A percentile compares a stretch with the other conserved stretches of the same genome.
Evolutionary conservation across 805 yeast species (phyloP).

Genomic region (Spencermartinsiella europaea): DNA sequence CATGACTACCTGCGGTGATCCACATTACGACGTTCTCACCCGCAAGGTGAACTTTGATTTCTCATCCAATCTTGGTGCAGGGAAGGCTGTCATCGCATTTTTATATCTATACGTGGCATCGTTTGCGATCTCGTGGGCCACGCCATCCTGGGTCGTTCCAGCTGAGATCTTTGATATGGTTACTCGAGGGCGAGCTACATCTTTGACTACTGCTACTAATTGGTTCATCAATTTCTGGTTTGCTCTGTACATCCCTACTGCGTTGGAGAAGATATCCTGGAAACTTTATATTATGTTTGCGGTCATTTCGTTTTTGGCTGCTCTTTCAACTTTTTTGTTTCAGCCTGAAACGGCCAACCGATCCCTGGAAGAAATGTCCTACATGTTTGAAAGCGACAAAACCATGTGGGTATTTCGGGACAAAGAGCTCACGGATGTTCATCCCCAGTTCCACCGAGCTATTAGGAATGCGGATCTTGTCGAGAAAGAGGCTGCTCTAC

Average conservation of each 20-base stretch:
- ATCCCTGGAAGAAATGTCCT: constrained; percentile 76
- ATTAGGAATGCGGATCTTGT: not conserved
- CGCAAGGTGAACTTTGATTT: constrained; percentile 18
- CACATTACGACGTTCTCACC: constrained; percentile 18
- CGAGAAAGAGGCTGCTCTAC: not conserved
- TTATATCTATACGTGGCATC: constrained; percentile 46
- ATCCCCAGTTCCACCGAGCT: constrained; percentile 1
- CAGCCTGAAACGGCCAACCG: constrained; percentile 78
- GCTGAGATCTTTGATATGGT: constrained; percentile 56
- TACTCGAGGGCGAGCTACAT: constrained; percentile 61
- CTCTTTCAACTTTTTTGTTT: constrained; percentile 65
- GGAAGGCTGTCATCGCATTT: constrained; percentile 39
- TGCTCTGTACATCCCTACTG: constrained; percentile 67
- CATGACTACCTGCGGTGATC: constrained; percentile 16
- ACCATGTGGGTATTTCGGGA: constrained; percentile 19
- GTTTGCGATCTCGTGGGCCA: constrained; percentile 54
- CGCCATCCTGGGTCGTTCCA: constrained; percentile 66
- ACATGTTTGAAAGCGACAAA: constrained; percentile 42
- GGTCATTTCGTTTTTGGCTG: constrained; percentile 51
- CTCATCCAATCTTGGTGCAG: constrained; percentile 13
- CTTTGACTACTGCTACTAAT: constrained; percentile 45
- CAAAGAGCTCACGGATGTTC: constrained; percentile 5
- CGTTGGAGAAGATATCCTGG: constrained; percentile 57
- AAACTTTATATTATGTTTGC: constrained; percentile 58
- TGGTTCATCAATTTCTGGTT: constrained; percentile 47